Evolutionary conservation across 2,329 filamentous ascomycete genomes (phyloP), one percentile per base, ranked within the genome.

Genomic region (Chaetoscypha palmicola): DNA sequence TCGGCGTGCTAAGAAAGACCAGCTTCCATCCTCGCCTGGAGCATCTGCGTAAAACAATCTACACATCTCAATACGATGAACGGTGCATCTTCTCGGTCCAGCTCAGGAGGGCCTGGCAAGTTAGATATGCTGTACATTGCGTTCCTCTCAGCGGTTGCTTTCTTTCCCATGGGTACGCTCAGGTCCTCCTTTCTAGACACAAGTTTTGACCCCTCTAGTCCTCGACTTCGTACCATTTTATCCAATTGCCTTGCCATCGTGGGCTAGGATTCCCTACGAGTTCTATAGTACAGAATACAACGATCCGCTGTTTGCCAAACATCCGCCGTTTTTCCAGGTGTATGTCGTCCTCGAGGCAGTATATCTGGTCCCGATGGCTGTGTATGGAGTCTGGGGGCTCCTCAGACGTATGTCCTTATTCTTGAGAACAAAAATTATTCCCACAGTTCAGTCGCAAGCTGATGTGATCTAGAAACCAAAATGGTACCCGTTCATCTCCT

Each of bases 271-370:
- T 21, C 23, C 24, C 24, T 20, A 30, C n/a, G 37, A 39, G 17
- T 39, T 20, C 16, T 39, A 30, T n/a, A 19, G 5, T 14, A 17
- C 14, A 5, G 16, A 28, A 17, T 39, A 19, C n/a, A 39, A 39
- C 24, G 37, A 39, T 19, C 37, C 37, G 4, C 37, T 39, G 10
- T 39, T 23, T 14, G 24, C 23, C 2, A 20, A 22, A 9, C 17
- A 39, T 14, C 37, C 37, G n/a, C 37, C 37, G 5, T 39, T 39
- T 20, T 39, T 39, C 21, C 17, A 39, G 24, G 12, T 39, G 9
- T 39, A 17, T 19, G 14, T 39, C 12, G 10, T 28, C 14, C 9
- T 39, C n/a, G 37, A 39, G 19, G 22, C 11, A 19, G 9, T 39
- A 7, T 39, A 39, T 21, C 12, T 39, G 5, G 22, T 39, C 12